Base-by-base conservation (phyloP, 1,284 basidiomycete genomes). In the Thelephora terrestris region DNA sequence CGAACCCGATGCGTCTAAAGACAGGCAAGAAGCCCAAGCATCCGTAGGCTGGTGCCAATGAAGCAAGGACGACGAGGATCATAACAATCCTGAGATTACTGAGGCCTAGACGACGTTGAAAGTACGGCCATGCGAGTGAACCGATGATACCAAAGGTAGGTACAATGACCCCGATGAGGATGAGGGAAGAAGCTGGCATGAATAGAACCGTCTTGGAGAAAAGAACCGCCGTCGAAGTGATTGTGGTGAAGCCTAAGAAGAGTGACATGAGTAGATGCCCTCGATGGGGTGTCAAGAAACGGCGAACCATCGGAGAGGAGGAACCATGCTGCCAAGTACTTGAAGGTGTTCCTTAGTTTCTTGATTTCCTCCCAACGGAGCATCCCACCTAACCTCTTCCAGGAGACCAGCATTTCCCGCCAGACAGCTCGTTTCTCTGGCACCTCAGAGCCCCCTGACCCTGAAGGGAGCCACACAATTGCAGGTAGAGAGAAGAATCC, bases 321-420 rank as follows among this genome's bases (percentile, higher is more conserved):
- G 61, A 95, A 91, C 91, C 92, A 95, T 0, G 92, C 88, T 4
- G 82, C 74, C 36, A 95, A 80, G 58, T 90, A 94, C 50, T 75
- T 74, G 69, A 93, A 96, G 0, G 91, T 89, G 58, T 91, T 85
- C 32, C 75, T 73, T n/a, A 94, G 69, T 50, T 74, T 75, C 61
- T 73, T 75, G 29, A 93, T 78, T 59, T 93, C 81, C 4, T 62
- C 62, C 67, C 76, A 81, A 1, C 68, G 69, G 12, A 93, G 66
- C 84, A 91, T 91, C 32, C 69, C 69, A 0, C 74, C 76, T 0
- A 90, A 68, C 25, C 78, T 66, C 49, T 69, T 73, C 86, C 86
- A 90, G 1, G 86, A 81, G 4, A 66, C 70, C 1, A 61, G 56
- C 36, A 89, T 71, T 59, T 86, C 81, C 43, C 64, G 58, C 32